Evolutionary conservation across 139 green algal species (phyloP).

Genomic region (Picochlorum sp.): DNA sequence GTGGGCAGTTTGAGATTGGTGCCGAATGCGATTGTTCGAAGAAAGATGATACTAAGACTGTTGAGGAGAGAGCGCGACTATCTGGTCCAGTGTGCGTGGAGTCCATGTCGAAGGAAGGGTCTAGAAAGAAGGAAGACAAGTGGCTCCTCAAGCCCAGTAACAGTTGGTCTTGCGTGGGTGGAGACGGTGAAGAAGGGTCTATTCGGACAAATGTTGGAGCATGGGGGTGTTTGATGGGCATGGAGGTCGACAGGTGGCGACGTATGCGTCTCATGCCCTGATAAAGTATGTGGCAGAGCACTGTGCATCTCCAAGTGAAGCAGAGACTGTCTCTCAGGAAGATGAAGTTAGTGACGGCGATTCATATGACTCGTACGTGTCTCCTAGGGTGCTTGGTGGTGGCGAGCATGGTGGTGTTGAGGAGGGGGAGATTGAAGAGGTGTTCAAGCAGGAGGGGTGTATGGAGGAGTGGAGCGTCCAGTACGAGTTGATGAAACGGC

Average conservation of each 20-base stretch:
- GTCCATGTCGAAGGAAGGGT: conserved; percentile 32
- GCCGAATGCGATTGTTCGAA: neutral
- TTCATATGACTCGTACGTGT: neutral
- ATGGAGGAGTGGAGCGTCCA: conserved; percentile 23
- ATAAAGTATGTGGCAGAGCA: conserved; percentile 22
- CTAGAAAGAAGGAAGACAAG: conserved; percentile 46
- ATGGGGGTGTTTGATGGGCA: conserved; percentile 61
- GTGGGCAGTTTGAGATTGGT: too few species aligned
- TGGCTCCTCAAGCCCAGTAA: conserved; percentile 37
- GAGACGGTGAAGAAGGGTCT: neutral
- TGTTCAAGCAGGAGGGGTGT: neutral
- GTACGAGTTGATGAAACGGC: neutral
- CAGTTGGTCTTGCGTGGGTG: conserved; percentile 5
- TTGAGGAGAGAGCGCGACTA: neutral
- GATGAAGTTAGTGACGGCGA: conserved; percentile 7
- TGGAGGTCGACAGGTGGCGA: conserved; percentile 46
- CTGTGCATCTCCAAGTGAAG: neutral
- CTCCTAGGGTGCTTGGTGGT: too few species aligned
- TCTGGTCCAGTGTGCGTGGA: conserved; percentile 15
- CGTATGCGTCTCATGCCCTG: conserved; percentile 41
- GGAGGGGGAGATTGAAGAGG: neutral
- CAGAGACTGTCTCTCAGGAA: conserved; percentile 28
- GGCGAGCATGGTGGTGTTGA: too few species aligned
- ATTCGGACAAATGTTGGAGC: conserved; percentile 14
- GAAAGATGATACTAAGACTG: neutral